A percentile compares a stretch with the other conserved stretches of the same genome.
These are phyloP conservation scores for Pythium utonaiense DNA, from an alignment of 352 stramenopile species.

Conservation along the genomic window DNA sequence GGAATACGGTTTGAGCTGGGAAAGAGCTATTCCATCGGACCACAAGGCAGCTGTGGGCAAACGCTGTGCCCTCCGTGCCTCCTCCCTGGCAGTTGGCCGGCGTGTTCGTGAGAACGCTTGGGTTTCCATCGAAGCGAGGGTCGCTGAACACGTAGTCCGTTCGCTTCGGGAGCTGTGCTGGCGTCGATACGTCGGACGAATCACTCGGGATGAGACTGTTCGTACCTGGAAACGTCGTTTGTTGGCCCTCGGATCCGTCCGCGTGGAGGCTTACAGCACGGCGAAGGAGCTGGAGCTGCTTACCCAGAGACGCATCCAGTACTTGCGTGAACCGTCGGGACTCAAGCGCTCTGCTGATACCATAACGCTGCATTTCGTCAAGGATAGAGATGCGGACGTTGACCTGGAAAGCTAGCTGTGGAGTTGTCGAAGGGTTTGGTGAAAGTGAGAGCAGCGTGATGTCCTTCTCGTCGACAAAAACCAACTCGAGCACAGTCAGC, in stretches of 20 bases:
- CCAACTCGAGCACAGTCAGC: constrained; percentile 20
- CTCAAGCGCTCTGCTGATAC: constrained; percentile 4
- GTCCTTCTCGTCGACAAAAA: constrained; percentile 8
- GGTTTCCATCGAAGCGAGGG: background rate
- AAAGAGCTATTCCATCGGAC: constrained; percentile 14
- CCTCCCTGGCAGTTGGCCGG: background rate
- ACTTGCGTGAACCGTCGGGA: constrained; percentile 10
- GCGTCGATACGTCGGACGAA: too few relatives aligned
- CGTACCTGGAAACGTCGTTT: constrained; percentile 15
- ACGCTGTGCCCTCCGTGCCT: background rate
- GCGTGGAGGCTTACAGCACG: constrained; percentile 5
- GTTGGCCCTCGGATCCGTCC: background rate
- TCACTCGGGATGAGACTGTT: background rate
- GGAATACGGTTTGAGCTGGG: background rate
- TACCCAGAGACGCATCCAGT: background rate
- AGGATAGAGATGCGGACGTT: constrained; percentile 11
- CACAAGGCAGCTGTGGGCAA: constrained; percentile 7
- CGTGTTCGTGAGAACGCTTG: constrained; percentile 6
- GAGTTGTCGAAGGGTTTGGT: background rate
- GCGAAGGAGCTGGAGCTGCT: background rate
- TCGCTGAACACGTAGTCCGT: constrained; percentile 3
- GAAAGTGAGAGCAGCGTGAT: background rate
- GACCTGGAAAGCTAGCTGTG: constrained; percentile 1
- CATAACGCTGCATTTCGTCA: constrained; percentile 21
- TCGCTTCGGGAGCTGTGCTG: too few relatives aligned